A percentile compares a stretch with the other conserved stretches of the same genome.
These are phyloP conservation scores for Pseudognaphalium luteoalbum DNA, from an alignment of 129 eudicot species.

Conservation along the genomic window DNA sequence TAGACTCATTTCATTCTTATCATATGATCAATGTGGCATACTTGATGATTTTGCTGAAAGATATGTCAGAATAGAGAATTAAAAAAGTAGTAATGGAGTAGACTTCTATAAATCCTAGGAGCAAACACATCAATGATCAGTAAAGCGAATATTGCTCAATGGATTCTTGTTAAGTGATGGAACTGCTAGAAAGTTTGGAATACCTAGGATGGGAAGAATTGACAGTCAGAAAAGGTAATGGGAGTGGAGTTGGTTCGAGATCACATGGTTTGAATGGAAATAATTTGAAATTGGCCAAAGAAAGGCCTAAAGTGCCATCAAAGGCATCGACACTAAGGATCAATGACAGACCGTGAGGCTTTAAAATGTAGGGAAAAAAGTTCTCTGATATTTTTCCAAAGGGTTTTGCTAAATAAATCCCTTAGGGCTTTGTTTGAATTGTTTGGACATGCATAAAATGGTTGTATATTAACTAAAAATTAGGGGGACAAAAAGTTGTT, in stretches of 20 bases:
- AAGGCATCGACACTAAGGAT: background rate
- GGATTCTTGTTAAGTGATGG: background rate
- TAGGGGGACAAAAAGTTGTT: too few species aligned
- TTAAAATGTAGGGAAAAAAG: background rate
- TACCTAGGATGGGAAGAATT: background rate
- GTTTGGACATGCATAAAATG: too few species aligned
- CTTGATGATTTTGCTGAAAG: background rate
- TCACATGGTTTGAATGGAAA: background rate
- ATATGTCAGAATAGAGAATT: background rate
- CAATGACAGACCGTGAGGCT: background rate
- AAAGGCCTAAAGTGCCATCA: background rate
- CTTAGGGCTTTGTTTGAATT: too few species aligned
- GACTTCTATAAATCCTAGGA: background rate
- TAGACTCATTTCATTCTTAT: too few species aligned
- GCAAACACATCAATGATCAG: background rate
- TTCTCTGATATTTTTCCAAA: background rate
- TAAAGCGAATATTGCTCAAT: background rate
- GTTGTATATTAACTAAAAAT: too few species aligned
- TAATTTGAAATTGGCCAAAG: background rate
- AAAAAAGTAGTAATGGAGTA: background rate
- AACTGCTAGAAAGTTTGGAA: background rate
- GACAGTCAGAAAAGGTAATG: background rate
- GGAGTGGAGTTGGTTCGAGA: background rate
- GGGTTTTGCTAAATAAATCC: too few species aligned
- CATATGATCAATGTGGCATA: background rate